These are phyloP conservation scores for Adansonia madagascariensis DNA, from an alignment of 441 rosid species.

Conservation along the genomic window DNA sequence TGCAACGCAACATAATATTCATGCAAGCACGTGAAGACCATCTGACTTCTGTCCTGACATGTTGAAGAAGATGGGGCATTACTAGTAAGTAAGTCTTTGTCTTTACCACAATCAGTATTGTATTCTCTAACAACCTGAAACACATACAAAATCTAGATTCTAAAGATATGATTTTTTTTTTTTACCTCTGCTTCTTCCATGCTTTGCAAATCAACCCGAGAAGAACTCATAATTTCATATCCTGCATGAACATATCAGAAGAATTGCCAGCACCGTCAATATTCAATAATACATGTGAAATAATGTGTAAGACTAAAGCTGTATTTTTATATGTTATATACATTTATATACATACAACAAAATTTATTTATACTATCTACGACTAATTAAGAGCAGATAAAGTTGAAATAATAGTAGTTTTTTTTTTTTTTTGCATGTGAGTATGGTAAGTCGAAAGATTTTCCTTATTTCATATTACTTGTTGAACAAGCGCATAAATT, in stretches of 20 bases:
- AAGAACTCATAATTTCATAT: slow-evolving; percentile 28
- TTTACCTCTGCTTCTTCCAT: slow-evolving; percentile 35
- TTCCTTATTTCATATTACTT: background rate
- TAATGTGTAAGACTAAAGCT: background rate
- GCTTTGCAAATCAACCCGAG: slow-evolving; percentile 31
- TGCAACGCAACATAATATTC: background rate
- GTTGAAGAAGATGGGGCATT: slow-evolving; percentile 33
- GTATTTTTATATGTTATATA: background rate
- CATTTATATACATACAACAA: too few relatives aligned
- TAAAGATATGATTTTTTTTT: background rate
- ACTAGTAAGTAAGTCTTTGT: background rate
- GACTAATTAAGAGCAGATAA: background rate
- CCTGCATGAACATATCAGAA: slow-evolving; percentile 40
- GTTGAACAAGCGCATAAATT: background rate
- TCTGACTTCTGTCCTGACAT: slow-evolving; percentile 10
- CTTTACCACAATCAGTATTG: slow-evolving; percentile 4
- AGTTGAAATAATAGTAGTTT: slow-evolving; percentile 4
- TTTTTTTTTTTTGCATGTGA: background rate
- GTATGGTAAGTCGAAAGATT: background rate
- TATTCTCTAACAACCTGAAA: background rate
- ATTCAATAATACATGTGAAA: background rate
- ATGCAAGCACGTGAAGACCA: slow-evolving; percentile 23
- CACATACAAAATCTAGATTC: slow-evolving; percentile 11
- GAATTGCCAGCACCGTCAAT: slow-evolving; percentile 2
- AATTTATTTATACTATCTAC: too few relatives aligned